Evolutionary conservation across 108 stramenopile genomes (phyloP), one percentile per base, ranked within the genome.

Genomic region (Seminavis robusta): DNA sequence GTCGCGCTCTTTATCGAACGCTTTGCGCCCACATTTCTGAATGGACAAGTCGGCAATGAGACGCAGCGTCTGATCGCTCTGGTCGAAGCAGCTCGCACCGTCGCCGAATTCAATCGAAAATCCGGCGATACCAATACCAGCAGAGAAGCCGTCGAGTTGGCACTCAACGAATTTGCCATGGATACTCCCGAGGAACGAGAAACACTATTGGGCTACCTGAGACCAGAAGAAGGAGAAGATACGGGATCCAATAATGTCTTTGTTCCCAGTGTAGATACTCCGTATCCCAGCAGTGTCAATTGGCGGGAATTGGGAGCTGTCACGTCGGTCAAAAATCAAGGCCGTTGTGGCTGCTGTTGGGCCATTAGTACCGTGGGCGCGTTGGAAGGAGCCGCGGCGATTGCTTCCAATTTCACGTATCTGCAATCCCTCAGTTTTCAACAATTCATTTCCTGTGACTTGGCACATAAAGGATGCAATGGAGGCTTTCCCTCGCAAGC

Each of bases 271-370:
- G 23, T 5, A 3, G 25, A 48, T 27, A 48, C 21, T 24, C 3
- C 9, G n/a, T n/a, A n/a, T n/a, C n/a, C n/a, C n/a, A n/a, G n/a
- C n/a, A n/a, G n/a, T n/a, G 69, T 94, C 4, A 80, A 94, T 75
- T 94, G 93, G 93, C 50, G 66, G 30, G 69, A 48, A 19, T 43
- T 46, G n/a, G 89, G 86, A 8, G 78, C 63, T 25, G 85, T 87
- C 1, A 91, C 93, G 25, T 48, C 49, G 9, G 81, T 91, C 24
- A 91, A 91, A 66, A 77, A 90, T 70, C 92, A 94, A 69, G 86
- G 82, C 4, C 63, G 77, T 28, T 92, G 90, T 67, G 90, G 83
- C n/a, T 84, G 77, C 23, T 97, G 94, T 79, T 97, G 95, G 94
- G 88, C 97, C 2, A 90, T 96, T 44, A 83, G 89, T 15, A 72